phyloP scores from a whole-genome alignment of 2,329 filamentous ascomycete genomes.

The Juglanconis oblonga region DNA sequence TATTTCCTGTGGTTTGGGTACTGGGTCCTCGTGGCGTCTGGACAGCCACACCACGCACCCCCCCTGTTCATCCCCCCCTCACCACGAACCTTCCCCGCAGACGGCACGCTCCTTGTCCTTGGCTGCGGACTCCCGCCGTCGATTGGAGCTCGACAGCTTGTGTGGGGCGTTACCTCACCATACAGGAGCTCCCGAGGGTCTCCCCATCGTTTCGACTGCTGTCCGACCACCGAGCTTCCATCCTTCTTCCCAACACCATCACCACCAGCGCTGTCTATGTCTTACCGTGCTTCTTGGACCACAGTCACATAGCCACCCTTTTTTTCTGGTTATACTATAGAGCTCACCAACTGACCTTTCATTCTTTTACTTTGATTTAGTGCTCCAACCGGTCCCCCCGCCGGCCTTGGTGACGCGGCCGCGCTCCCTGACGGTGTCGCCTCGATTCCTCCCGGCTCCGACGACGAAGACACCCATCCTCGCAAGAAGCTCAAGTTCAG shows the following conservation, averaged over 20 bases:
- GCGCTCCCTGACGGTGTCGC: background rate
- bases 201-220: no score
- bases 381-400: background rate
- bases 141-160: background rate
- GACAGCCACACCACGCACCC: background rate
- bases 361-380: background rate
- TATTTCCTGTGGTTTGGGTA: background rate
- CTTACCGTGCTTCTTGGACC: background rate
- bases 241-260: background rate
- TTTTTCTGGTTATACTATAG: background rate
- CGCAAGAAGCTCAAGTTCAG: background rate
- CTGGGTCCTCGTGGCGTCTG: background rate
- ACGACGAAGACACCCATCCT: background rate
- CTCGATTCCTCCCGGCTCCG: background rate
- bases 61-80: background rate
- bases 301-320: background rate
- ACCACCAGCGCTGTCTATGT: background rate
- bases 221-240: no score
- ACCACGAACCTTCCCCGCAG: background rate
- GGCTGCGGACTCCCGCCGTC: background rate
- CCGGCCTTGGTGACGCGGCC: background rate
- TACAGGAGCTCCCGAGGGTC: no score
- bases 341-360: conserved; percentile 4
- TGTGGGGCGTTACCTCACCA: no score
- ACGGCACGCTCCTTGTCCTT: background rate